Evolutionary conservation across 768 basidiomycete genomes (phyloP), one percentile per base, ranked within the genome.

Genomic region (Hemileccinum rubropunctum): DNA sequence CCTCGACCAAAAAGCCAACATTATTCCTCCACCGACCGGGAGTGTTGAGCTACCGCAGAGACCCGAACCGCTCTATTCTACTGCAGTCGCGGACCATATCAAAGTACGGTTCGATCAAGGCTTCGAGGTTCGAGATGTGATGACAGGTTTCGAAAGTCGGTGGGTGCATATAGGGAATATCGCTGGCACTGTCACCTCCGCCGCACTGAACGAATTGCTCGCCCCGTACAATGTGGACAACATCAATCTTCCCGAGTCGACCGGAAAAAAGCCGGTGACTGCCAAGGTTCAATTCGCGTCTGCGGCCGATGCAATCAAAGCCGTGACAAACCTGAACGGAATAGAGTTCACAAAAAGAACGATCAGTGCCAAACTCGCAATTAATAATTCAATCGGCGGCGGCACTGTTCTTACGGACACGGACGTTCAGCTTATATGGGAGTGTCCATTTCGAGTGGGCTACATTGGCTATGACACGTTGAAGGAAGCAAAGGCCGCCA

Each of bases 101-200:
- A 74, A 71, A 44, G 76, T 84, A 17, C 77, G 71, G 18, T 70
- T 89, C 40, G 76, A 76, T 28, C 63, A 79, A 0, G 89, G 90
- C 0, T 86, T 87, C 40, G 72, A 73, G 2, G 74, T 91, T 3
- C 63, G 71, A 21, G 73, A 79, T 0, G 61, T 90, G 6, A 64
- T 65, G 7, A 89, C 88, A 1, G 83, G 83, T 1, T 84, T 89
- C 36, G 88, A 92, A 58, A 83, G 83, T 0, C 77, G 76, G 6
- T 81, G 80, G 71, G 59, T 90, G 9, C 69, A 75, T 33, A 53
- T 91, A 2, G 70, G 71, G 5, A 78, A 83, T 20, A 59, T 91
- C 4, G 77, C 79, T 0, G 34, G 52, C 0, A 52, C 52, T 0
- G 69, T 76, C 13, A 64, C 68, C 2, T 54, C 67, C 0, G 58